Evolutionary conservation across 2,329 filamentous ascomycete genomes (phyloP).

Genomic region (Bisporella sp.): DNA sequence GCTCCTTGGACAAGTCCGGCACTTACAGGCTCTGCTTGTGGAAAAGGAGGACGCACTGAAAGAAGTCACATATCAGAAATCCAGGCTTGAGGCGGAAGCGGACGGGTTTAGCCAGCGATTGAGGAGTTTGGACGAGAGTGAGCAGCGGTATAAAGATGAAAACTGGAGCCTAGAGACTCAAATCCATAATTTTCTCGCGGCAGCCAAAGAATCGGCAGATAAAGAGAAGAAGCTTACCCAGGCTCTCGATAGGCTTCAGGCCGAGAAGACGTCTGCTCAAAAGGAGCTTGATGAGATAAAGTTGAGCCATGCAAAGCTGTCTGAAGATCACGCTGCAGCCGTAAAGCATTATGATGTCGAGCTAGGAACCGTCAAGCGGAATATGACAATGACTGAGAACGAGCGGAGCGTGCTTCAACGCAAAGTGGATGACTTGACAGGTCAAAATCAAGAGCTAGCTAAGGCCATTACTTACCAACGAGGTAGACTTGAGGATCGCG

Average conservation of each 20-base stretch:
- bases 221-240: slow-evolving; percentile 78
- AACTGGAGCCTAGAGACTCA: slow-evolving; percentile 97
- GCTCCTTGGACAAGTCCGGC: slow-evolving; percentile 86
- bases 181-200: slow-evolving; percentile 72
- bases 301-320: slow-evolving; percentile 67
- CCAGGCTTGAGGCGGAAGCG: slow-evolving; percentile 73
- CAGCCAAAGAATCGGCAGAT: slow-evolving; percentile 69
- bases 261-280: slow-evolving; percentile 72
- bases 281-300: slow-evolving; percentile 89
- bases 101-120: slow-evolving; percentile 75
- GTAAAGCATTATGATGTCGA: slow-evolving; percentile 87
- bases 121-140: slow-evolving; percentile 81
- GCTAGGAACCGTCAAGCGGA: slow-evolving; percentile 75
- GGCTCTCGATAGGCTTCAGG: slow-evolving; percentile 58
- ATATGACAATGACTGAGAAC: slow-evolving; percentile 67
- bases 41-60: slow-evolving; percentile 86
- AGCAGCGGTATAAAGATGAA: slow-evolving; percentile 94
- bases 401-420: slow-evolving; percentile 74
- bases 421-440: slow-evolving; percentile 80
- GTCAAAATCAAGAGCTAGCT: slow-evolving; percentile 87
- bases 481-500: slow-evolving; percentile 58
- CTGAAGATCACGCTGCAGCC: slow-evolving; percentile 69
- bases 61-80: slow-evolving; percentile 65
- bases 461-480: slow-evolving; percentile 72
- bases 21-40: slow-evolving; percentile 74